Base-by-base conservation (phyloP, 768 basidiomycete genomes). In the Ramaria sp. region DNA sequence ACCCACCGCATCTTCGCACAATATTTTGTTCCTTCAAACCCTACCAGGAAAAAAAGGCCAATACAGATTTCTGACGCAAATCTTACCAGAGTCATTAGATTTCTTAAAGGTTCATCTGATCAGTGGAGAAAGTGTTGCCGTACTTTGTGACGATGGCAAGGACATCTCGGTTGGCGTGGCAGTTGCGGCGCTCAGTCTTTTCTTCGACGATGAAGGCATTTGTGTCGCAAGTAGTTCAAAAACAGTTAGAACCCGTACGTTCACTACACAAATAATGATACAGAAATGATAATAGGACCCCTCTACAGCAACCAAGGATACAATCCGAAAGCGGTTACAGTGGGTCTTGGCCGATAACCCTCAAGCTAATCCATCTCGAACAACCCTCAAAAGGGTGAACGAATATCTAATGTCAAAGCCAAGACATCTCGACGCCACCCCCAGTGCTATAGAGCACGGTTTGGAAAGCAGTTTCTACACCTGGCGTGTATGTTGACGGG, bases 301-400 rank as follows among this genome's bases (percentile, higher is more conserved):
- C n/a, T 28, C 34, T 30, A 34, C 50, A 57, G 65, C 62, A 42
- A 74, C 71, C 59, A 96, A 96, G 65, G 66, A 72, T 18, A 67
- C 74, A 12, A 79, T 97, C 58, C 78, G 80, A 10, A 82, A 72
- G 12, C 76, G 91, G 16, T 71, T 97, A 34, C 84, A 97, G 63
- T 91, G 88, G 88, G 79, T 97, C 47, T 85, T 93, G 56, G 73
- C 83, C 18, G 83, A 79, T 59, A 70, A 76, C 50, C 85, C 88
- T 5, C 70, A 73, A 52, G 85, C 83, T 3, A 97, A 96, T 64
- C 94, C 95, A 0, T 82, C 88, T 9, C 77, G 92, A 39, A 74
- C 80, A 15, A 89, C 86, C 8, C 72, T 97, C 56, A 88, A 88
- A 65, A 70, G 82, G 13, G 78, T 88, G 43, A 90, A 92, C 62